Conservation (phyloP, 2,329 filamentous ascomycete genomes). For the Neonectria neomacrospora region DNA sequence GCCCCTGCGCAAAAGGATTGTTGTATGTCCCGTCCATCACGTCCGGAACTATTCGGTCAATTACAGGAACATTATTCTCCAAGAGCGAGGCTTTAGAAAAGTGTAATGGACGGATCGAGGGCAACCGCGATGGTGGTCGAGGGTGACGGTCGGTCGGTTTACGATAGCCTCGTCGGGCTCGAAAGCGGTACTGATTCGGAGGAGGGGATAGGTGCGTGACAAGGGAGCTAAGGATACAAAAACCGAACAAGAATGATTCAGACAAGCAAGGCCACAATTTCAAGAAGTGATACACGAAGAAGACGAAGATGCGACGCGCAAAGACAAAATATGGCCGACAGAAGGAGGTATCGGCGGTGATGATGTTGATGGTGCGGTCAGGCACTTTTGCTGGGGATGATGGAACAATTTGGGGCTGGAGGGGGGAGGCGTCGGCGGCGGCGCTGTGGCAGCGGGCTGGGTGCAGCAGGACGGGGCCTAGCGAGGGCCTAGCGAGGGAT, state of each 20-base stretch:
- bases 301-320: slow-evolving; percentile 15
- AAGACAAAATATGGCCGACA: slow-evolving; percentile 15
- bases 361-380: slow-evolving; percentile 41
- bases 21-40: slow-evolving; percentile 47
- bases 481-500: slow-evolving; percentile 10
- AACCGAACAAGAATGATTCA: slow-evolving; percentile 18
- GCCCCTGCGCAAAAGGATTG: slow-evolving; percentile 44
- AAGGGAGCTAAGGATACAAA: slow-evolving; percentile 24
- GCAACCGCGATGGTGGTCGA: slow-evolving; percentile 21
- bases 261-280: slow-evolving; percentile 12
- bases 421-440: slow-evolving; percentile 22
- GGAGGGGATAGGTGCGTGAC: slow-evolving; percentile 18
- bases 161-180: slow-evolving; percentile 28
- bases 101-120: slow-evolving; percentile 15
- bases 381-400: slow-evolving; percentile 34
- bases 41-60: slow-evolving; percentile 26
- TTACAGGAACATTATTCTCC: slow-evolving; percentile 42
- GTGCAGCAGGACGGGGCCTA: slow-evolving; percentile 3
- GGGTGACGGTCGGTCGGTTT: slow-evolving; percentile 17
- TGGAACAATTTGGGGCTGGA: slow-evolving; percentile 13
- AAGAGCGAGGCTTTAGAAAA: slow-evolving; percentile 8
- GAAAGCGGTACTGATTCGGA: slow-evolving; percentile 22
- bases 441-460: slow-evolving; percentile 22
- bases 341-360: slow-evolving; percentile 30
- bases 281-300: slow-evolving; percentile 28